Conservation (phyloP, 306 rosid genomes). For the Cicer chorassanicum region DNA sequence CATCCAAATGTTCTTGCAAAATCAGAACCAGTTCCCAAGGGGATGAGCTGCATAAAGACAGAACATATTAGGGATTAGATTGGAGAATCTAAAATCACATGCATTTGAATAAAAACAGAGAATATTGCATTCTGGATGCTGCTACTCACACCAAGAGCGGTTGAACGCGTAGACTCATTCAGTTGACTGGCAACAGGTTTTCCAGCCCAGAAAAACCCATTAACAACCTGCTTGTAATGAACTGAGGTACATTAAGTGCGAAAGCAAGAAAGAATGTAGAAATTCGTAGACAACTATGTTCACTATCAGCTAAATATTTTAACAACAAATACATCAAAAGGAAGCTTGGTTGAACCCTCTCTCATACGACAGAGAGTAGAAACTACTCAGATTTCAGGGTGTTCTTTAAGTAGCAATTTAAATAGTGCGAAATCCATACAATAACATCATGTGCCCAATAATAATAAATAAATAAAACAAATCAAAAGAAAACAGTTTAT, state of each 20-base stretch:
- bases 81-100: conserved; percentile 26
- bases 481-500: conserved; percentile 7
- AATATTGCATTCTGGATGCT: conserved; percentile 31
- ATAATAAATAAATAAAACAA: background rate
- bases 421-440: conserved; percentile 14
- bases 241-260: conserved; percentile 20
- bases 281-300: conserved; percentile 15
- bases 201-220: conserved; percentile 98
- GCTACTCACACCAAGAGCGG: conserved; percentile 94
- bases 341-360: conserved; percentile 2
- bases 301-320: background rate
- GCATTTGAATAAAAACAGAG: conserved; percentile 19
- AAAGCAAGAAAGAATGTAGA: conserved; percentile 9
- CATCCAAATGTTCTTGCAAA: conserved; percentile 89
- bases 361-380: conserved; percentile 3
- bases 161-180: conserved; percentile 62
- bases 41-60: conserved; percentile 76
- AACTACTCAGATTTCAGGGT: conserved; percentile 23
- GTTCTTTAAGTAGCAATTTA: background rate
- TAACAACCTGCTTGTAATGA: conserved; percentile 74
- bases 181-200: conserved; percentile 70
- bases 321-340: background rate
- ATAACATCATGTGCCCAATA: conserved; percentile 1
- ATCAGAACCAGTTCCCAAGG: conserved; percentile 96
- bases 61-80: conserved; percentile 31